Evolutionary conservation across 768 basidiomycete species (phyloP).

Genomic region (Asterophora parasitica): DNA sequence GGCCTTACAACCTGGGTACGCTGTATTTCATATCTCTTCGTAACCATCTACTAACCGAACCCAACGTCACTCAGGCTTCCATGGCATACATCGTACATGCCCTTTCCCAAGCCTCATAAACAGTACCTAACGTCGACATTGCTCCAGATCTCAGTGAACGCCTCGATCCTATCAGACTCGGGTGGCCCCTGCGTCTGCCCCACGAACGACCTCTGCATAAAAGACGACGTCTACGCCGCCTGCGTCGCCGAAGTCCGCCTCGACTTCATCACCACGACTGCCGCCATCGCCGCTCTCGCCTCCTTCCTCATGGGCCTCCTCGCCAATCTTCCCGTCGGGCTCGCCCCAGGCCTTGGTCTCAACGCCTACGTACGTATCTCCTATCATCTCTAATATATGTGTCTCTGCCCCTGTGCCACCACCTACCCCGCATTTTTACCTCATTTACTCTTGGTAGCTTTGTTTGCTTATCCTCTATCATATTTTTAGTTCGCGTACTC

Average conservation of each 20-base stretch:
- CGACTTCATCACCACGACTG: slow-evolving; percentile 81
- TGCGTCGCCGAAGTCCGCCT: slow-evolving; percentile 61
- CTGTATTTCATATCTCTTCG: background rate
- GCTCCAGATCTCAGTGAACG: slow-evolving; percentile 77
- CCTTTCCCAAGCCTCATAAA: background rate
- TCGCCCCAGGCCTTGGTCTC: slow-evolving; percentile 82
- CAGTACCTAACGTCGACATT: slow-evolving; percentile 2
- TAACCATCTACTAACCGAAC: slow-evolving; percentile 2
- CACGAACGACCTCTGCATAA: slow-evolving; percentile 47
- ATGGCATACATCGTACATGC: slow-evolving; percentile 83
- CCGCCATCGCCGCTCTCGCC: slow-evolving; percentile 68
- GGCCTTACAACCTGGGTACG: slow-evolving; percentile 80
- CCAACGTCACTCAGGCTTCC: slow-evolving; percentile 42
- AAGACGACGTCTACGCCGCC: slow-evolving; percentile 46
- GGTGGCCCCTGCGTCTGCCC: slow-evolving; percentile 83
- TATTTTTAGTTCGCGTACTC: slow-evolving; percentile 72
- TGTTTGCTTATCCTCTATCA: background rate
- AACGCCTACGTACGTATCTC: slow-evolving; percentile 64
- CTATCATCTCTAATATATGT: too few relatives aligned
- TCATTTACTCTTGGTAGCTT: background rate
- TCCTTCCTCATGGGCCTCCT: slow-evolving; percentile 80
- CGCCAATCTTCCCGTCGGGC: slow-evolving; percentile 85
- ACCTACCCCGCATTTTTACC: background rate
- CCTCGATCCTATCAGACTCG: slow-evolving; percentile 67
- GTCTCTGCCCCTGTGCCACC: too few relatives aligned